These are phyloP conservation scores for Diaporthe caulivora DNA, from an alignment of 2,329 filamentous ascomycete genomes.

Conservation along the genomic window DNA sequence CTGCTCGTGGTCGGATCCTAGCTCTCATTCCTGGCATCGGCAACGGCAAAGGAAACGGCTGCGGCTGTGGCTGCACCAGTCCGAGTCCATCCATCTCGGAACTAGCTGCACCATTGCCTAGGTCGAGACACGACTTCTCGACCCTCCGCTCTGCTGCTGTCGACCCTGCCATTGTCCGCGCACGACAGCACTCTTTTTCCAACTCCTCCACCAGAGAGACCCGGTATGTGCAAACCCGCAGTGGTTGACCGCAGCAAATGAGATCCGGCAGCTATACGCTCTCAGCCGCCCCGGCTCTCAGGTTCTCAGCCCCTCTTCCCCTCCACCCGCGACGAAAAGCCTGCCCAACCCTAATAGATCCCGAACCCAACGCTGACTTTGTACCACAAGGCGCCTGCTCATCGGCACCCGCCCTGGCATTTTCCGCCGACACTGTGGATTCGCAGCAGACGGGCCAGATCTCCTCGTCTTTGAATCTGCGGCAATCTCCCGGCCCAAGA, in stretches of 20 bases:
- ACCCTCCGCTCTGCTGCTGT: background rate
- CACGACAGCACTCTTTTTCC: background rate
- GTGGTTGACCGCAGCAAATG: background rate
- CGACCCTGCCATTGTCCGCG: background rate
- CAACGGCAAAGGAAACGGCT: constrained; percentile 32
- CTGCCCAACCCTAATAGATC: constrained; percentile 3
- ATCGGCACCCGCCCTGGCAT: constrained; percentile 21
- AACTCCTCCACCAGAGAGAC: constrained; percentile 2
- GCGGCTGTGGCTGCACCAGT: constrained; percentile 21
- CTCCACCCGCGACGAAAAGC: background rate
- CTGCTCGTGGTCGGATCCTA: constrained; percentile 24
- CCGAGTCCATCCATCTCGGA: constrained; percentile 23
- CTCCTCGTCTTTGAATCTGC: constrained; percentile 7
- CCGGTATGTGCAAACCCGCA: constrained; percentile 21
- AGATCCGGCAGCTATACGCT: background rate
- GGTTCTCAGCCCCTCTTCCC: background rate
- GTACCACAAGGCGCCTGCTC: constrained; percentile 20
- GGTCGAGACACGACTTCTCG: constrained; percentile 9
- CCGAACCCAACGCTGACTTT: constrained; percentile 18
- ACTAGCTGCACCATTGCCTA: constrained; percentile 32
- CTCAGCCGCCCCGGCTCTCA: background rate
- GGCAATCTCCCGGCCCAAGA: constrained; percentile 29
- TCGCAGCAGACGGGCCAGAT: constrained; percentile 10
- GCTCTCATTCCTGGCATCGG: constrained; percentile 31
- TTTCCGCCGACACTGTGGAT: constrained; percentile 11